Conservation (phyloP, 208 protist genomes). For the Leishmania turanica region DNA sequence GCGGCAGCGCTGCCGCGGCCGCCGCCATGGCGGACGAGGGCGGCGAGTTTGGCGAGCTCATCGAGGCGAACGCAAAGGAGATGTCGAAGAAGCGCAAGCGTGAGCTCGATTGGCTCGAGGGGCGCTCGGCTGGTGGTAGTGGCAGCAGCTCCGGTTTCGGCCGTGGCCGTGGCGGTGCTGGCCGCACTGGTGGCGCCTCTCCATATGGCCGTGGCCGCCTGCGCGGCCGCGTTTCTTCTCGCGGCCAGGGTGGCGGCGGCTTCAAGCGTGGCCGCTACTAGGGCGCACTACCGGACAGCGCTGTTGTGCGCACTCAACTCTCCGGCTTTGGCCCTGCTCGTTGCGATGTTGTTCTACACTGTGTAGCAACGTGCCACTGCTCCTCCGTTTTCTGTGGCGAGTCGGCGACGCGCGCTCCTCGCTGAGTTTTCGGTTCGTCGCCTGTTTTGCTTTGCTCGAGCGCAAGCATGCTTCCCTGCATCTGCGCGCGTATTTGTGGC, state of each 20-base stretch:
- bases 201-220: constrained; percentile 33
- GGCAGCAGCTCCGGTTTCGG: constrained; percentile 8
- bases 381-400: background rate
- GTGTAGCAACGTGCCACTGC: background rate
- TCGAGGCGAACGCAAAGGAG: constrained; percentile 62
- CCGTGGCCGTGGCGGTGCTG: constrained; percentile 8
- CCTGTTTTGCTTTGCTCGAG: background rate
- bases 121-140: constrained; percentile 27
- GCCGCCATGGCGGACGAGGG: constrained; percentile 54
- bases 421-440: background rate
- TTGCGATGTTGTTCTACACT: background rate
- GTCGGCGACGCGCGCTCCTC: background rate
- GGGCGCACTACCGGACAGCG: background rate
- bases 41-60: constrained; percentile 82
- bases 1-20: constrained; percentile 22
- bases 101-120: constrained; percentile 74
- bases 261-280: constrained; percentile 33
- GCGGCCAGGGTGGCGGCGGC: constrained; percentile 15
- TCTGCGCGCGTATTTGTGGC: background rate
- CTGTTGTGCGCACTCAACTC: background rate
- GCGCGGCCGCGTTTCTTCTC: constrained; percentile 8
- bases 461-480: background rate
- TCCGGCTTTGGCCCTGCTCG: background rate
- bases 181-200: constrained; percentile 16
- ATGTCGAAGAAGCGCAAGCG: constrained; percentile 72